Percentiles rank a stretch among this genome's conserved stretches.
These are phyloP conservation scores for Xylaria sp. DNA, from an alignment of 2,329 filamentous ascomycete species.

Conservation along the genomic window DNA sequence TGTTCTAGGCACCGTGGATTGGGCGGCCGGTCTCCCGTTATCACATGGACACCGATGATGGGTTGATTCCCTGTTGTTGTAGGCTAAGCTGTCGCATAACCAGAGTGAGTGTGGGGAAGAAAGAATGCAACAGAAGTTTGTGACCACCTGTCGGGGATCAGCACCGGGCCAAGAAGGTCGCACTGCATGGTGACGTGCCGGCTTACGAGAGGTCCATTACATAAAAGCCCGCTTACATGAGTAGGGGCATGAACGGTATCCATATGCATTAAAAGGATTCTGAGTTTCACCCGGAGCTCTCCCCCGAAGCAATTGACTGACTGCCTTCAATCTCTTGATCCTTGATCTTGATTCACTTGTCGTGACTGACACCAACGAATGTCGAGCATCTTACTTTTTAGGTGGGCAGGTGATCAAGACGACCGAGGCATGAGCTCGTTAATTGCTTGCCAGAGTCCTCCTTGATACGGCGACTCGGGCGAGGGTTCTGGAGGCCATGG, in stretches of 20 bases:
- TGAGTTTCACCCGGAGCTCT: neutral
- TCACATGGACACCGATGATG: neutral
- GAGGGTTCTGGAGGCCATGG: slow-evolving; percentile 27
- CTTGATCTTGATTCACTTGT: neutral
- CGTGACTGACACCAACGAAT: neutral
- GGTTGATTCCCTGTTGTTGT: neutral
- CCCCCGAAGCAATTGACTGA: neutral
- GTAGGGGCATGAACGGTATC: too few species aligned
- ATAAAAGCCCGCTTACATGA: neutral
- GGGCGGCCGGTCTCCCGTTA: neutral
- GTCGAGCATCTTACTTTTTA: neutral
- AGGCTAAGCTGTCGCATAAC: neutral
- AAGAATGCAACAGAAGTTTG: neutral
- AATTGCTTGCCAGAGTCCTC: slow-evolving; percentile 29
- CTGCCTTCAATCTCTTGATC: neutral
- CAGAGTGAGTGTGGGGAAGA: neutral
- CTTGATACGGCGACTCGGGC: slow-evolving; percentile 21
- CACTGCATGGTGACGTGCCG: too few species aligned
- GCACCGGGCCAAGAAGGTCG: too few species aligned
- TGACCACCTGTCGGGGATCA: neutral
- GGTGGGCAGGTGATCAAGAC: neutral
- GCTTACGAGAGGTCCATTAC: neutral
- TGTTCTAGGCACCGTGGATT: too few species aligned
- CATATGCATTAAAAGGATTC: too few species aligned
- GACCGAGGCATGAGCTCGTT: slow-evolving; percentile 20